A percentile compares a stretch with the other conserved stretches of the same genome.
These are phyloP conservation scores for Xylaria sp. DNA, from an alignment of 2,329 filamentous ascomycete species.

Conservation along the genomic window DNA sequence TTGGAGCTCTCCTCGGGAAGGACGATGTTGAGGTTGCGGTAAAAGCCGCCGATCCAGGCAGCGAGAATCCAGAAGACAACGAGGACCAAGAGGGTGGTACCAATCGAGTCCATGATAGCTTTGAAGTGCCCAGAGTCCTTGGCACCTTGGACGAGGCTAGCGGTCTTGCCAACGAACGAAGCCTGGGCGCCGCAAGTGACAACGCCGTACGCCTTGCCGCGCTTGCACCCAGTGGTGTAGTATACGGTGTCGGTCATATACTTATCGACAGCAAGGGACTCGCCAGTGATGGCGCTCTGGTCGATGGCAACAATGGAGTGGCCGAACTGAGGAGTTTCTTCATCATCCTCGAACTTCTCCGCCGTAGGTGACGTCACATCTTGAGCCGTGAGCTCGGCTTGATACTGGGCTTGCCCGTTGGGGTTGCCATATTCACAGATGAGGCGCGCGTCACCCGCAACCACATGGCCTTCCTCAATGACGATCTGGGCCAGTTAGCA, in stretches of 20 bases:
- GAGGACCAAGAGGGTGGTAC: slow-evolving; percentile 68
- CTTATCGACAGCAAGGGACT: slow-evolving; percentile 73
- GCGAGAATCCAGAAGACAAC: slow-evolving; percentile 73
- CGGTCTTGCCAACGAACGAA: slow-evolving; percentile 75
- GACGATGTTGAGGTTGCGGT: slow-evolving; percentile 67
- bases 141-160: slow-evolving; percentile 69
- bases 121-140: slow-evolving; percentile 75
- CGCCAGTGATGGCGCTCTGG: slow-evolving; percentile 75
- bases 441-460: slow-evolving; percentile 68
- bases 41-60: slow-evolving; percentile 75
- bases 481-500: slow-evolving; percentile 51
- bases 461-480: slow-evolving; percentile 68
- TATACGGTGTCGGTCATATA: slow-evolving; percentile 73
- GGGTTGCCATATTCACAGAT: slow-evolving; percentile 72
- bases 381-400: slow-evolving; percentile 65
- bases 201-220: slow-evolving; percentile 71
- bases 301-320: slow-evolving; percentile 69
- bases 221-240: slow-evolving; percentile 77
- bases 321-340: slow-evolving; percentile 60
- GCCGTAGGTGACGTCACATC: slow-evolving; percentile 53
- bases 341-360: slow-evolving; percentile 63
- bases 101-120: slow-evolving; percentile 78
- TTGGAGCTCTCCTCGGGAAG: slow-evolving; percentile 57
- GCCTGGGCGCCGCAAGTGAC: slow-evolving; percentile 64
- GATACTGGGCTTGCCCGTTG: slow-evolving; percentile 67